phyloP scores from a whole-genome alignment of 2,329 filamentous ascomycete species.

The Thelonectria olida region DNA sequence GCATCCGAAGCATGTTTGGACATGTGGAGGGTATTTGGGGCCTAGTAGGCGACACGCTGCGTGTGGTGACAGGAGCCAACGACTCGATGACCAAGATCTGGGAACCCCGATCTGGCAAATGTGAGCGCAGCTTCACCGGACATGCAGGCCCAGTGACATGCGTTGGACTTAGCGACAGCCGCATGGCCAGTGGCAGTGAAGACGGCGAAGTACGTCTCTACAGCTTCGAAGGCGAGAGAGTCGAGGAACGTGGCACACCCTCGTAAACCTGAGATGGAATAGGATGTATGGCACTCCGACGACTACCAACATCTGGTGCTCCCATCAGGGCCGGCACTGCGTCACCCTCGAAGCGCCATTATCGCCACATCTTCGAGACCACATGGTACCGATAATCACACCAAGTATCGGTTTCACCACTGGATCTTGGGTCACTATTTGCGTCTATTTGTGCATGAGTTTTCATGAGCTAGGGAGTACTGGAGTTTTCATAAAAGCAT shows the following conservation, averaged over 20 bases:
- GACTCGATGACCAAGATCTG: constrained; percentile 94
- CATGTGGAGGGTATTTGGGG: constrained; percentile 98
- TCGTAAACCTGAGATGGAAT: constrained; percentile 43
- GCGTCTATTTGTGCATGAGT: constrained; percentile 1
- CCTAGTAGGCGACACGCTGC: constrained; percentile 85
- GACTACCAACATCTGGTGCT: not conserved
- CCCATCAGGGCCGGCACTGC: not conserved
- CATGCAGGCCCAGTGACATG: constrained; percentile 93
- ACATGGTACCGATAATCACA: constrained; percentile 1
- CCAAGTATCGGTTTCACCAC: not conserved
- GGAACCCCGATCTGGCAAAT: constrained; percentile 91
- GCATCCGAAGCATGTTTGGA: constrained; percentile 92
- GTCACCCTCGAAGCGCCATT: not conserved
- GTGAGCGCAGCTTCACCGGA: constrained; percentile 90
- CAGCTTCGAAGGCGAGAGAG: constrained; percentile 70
- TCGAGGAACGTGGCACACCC: constrained; percentile 61
- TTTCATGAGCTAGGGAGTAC: constrained; percentile 1
- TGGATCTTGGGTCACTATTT: not conserved
- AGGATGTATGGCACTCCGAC: not conserved
- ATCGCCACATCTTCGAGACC: not conserved
- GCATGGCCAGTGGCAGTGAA: constrained; percentile 91
- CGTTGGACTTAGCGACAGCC: constrained; percentile 87
- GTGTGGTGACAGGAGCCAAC: constrained; percentile 89
- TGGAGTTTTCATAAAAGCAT: constrained; percentile 19
- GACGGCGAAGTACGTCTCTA: constrained; percentile 91